A percentile compares a stretch with the other conserved stretches of the same genome.
Evolutionary conservation across 176 grass and related monocot genomes (phyloP).

Genomic region (Triticum aestivum): IWGSC_CS_RefSeq_v2.1 NC_057795.1:484913553-484914052

Average conservation of each 20-base stretch:
- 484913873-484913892: conserved; percentile 5
- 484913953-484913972: not conserved
- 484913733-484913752: not conserved
- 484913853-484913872: conserved; percentile 51
- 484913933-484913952: not conserved
- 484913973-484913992: not conserved
- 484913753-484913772: conserved; percentile 97
- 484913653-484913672: conserved; percentile 99
- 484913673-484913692: conserved; percentile 42
- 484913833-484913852: conserved; percentile 88
- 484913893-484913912: not conserved
- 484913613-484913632: conserved; percentile 89
- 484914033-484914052: conserved; percentile 13
- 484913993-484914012: not conserved
- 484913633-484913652: conserved; percentile 89
- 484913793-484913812: conserved; percentile 89
- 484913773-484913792: conserved; percentile 99
- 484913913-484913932: not conserved
- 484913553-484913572: conserved; percentile 94
- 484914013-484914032: not conserved
- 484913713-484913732: not conserved
- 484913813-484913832: conserved; percentile 96
- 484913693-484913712: conserved; percentile 5
- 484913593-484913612: conserved; percentile 73
- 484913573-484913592: conserved; percentile 97